Conservation (phyloP, 352 stramenopile species). For the Globisporangium rhizosaccharum region DNA sequence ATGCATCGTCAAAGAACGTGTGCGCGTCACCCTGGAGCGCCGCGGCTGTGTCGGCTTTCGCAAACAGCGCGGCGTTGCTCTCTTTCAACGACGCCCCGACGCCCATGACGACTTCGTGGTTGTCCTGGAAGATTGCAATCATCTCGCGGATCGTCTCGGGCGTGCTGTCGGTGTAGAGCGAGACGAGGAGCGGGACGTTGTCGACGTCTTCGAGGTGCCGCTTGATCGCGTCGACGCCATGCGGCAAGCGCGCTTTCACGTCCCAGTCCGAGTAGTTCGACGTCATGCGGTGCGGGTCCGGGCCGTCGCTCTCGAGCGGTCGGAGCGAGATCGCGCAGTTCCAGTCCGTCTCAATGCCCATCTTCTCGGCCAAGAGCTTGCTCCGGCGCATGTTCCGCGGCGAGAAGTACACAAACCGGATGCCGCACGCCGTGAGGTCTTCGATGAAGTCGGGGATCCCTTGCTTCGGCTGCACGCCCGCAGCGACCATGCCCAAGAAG, state of each 20-base stretch:
- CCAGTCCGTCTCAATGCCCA: constrained; percentile 99
- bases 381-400: constrained; percentile 97
- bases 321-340: constrained; percentile 98
- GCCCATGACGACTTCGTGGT: constrained; percentile 79
- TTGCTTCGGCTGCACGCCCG: constrained; percentile 91
- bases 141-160: constrained; percentile 94
- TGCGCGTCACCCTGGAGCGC: constrained; percentile 61
- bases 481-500: constrained; percentile 96
- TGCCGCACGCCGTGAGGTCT: constrained; percentile 91
- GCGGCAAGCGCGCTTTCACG: constrained; percentile 93
- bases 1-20: constrained; percentile 63
- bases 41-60: constrained; percentile 62
- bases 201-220: constrained; percentile 96
- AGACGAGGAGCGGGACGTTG: constrained; percentile 97
- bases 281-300: constrained; percentile 95
- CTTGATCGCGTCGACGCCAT: constrained; percentile 95
- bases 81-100: constrained; percentile 75
- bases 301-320: constrained; percentile 86
- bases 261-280: constrained; percentile 98
- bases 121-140: constrained; percentile 82
- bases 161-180: constrained; percentile 97
- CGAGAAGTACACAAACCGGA: constrained; percentile 99
- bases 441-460: constrained; percentile 95
- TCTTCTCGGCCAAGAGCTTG: constrained; percentile 96
- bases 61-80: constrained; percentile 73